Conservation (phyloP, 495 filamentous ascomycete genomes). For the Tuber borchii region DNA sequence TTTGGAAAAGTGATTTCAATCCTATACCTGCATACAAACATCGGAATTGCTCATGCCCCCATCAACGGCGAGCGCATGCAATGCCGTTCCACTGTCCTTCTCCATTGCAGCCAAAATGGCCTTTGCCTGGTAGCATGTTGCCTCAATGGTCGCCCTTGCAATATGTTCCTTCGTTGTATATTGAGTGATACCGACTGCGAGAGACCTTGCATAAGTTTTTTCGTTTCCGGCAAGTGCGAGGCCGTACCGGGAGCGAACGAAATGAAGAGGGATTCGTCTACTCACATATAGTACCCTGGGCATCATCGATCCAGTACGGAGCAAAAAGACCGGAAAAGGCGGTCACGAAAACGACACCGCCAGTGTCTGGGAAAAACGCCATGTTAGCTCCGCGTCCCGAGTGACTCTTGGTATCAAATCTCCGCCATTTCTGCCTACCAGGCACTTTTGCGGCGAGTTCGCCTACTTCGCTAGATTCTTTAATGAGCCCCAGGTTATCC, state of each 20-base stretch:
- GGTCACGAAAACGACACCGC: slow-evolving; percentile 89
- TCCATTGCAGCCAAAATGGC: slow-evolving; percentile 95
- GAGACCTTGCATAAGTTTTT: slow-evolving; percentile 11
- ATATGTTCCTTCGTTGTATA: slow-evolving; percentile 86
- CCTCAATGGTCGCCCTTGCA: slow-evolving; percentile 88
- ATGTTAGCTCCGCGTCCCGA: not conserved
- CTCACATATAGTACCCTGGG: slow-evolving; percentile 81
- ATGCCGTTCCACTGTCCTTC: slow-evolving; percentile 71
- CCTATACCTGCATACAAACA: slow-evolving; percentile 78
- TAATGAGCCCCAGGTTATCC: slow-evolving; percentile 82
- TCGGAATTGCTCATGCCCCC: slow-evolving; percentile 93
- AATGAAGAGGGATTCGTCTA: slow-evolving; percentile 14
- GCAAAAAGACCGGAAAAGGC: slow-evolving; percentile 94
- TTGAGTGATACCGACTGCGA: slow-evolving; percentile 75
- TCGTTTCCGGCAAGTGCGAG: not conserved
- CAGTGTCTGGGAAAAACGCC: slow-evolving; percentile 54
- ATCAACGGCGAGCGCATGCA: slow-evolving; percentile 76
- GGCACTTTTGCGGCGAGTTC: slow-evolving; percentile 72
- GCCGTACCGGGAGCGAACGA: slow-evolving; percentile 16
- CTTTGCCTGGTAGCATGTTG: slow-evolving; percentile 90
- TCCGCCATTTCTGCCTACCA: slow-evolving; percentile 16
- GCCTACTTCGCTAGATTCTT: slow-evolving; percentile 69
- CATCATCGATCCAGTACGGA: slow-evolving; percentile 98
- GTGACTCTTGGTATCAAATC: not conserved
- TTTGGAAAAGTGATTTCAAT: slow-evolving; percentile 8